A percentile compares a stretch with the other conserved stretches of the same genome.
Evolutionary conservation across 2,329 filamentous ascomycete genomes (phyloP).

Genomic region (Arachnomyces sp.): DNA sequence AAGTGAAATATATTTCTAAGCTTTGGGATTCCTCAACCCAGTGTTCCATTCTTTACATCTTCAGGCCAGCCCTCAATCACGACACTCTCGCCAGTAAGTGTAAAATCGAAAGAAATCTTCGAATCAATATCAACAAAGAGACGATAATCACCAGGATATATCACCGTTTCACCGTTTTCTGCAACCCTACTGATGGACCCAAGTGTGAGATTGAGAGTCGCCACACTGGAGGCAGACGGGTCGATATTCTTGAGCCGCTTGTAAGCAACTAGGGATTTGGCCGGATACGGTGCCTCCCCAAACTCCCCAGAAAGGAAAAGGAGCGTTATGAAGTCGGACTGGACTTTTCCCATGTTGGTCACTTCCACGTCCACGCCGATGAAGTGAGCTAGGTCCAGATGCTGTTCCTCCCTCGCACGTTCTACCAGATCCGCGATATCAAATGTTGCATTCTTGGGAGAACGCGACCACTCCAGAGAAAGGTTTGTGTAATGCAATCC

Average conservation of each 20-base stretch:
- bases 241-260: slow-evolving; percentile 16
- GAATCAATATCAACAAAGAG: slow-evolving; percentile 24
- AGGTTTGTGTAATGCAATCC: slow-evolving; percentile 36
- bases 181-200: slow-evolving; percentile 25
- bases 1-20: no score
- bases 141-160: slow-evolving; percentile 28
- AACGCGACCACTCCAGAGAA: slow-evolving; percentile 14
- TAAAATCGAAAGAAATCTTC: slow-evolving; percentile 14
- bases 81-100: slow-evolving; percentile 13
- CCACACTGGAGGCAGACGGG: slow-evolving; percentile 13
- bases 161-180: slow-evolving; percentile 22
- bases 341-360: slow-evolving; percentile 22
- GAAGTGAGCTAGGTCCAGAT: slow-evolving; percentile 23
- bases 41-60: no score
- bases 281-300: slow-evolving; percentile 27
- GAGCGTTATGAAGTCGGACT: slow-evolving; percentile 29
- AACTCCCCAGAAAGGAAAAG: slow-evolving; percentile 23
- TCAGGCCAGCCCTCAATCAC: slow-evolving; percentile 20
- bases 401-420: slow-evolving; percentile 10
- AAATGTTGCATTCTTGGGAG: no score
- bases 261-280: slow-evolving; percentile 27
- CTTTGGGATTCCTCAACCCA: no score
- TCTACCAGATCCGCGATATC: slow-evolving; percentile 1
- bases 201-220: slow-evolving; percentile 23
- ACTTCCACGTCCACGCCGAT: slow-evolving; percentile 21